These are phyloP conservation scores for Silene conica DNA, from an alignment of 148 eudicot genomes.

Conservation along the genomic window DNA sequence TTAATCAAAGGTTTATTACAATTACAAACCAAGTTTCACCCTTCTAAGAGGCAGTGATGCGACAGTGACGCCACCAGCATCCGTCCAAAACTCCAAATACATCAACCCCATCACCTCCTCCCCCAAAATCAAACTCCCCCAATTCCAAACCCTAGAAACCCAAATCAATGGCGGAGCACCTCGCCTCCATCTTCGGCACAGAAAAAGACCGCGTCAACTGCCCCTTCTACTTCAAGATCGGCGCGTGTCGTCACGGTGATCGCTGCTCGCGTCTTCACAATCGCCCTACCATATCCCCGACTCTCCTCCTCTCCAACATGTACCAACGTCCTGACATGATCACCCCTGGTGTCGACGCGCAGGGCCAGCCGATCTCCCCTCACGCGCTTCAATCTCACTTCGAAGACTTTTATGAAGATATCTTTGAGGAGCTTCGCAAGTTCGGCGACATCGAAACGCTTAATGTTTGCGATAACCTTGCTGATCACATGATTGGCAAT, in stretches of 20 bases:
- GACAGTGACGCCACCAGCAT: background rate
- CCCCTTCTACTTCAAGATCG: constrained; percentile 82
- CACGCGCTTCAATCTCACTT: constrained; percentile 54
- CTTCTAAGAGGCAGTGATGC: no score
- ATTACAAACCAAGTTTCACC: no score
- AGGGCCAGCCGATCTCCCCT: constrained; percentile 64
- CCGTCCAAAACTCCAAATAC: background rate
- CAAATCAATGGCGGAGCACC: constrained; percentile 62
- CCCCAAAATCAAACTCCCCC: background rate
- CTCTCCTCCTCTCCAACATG: constrained; percentile 68
- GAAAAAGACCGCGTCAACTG: constrained; percentile 80
- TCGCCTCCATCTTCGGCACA: constrained; percentile 75
- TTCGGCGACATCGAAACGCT: constrained; percentile 71
- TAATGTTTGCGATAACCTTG: constrained; percentile 69
- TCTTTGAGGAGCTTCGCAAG: constrained; percentile 60
- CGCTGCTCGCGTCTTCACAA: constrained; percentile 77
- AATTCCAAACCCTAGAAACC: background rate
- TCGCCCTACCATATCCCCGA: constrained; percentile 58
- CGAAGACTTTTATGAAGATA: constrained; percentile 69
- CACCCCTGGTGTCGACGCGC: constrained; percentile 74
- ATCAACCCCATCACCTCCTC: no score
- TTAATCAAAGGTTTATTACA: no score
- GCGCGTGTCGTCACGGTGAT: constrained; percentile 75
- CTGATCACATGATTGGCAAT: constrained; percentile 82
- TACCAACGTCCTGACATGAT: constrained; percentile 80